A percentile compares a stretch with the other conserved stretches of the same genome.
Evolutionary conservation across 345 rosid genomes (phyloP).

Genomic region (Hibiscus syriacus): DNA sequence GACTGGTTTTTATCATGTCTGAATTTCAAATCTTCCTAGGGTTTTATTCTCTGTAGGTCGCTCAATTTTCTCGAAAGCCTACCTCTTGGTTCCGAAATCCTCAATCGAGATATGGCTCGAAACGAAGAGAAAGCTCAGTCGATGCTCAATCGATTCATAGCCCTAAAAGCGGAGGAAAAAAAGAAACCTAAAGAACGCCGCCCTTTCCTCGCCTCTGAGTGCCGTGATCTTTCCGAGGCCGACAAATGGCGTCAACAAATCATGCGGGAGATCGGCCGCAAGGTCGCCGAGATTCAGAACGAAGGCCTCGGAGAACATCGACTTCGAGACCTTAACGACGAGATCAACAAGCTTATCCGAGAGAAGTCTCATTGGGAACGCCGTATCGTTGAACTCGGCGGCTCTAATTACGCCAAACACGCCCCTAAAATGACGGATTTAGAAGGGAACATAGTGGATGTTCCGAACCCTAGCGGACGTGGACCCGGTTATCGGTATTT

Average conservation of each 20-base stretch:
- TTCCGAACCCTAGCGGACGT: constrained; percentile 90
- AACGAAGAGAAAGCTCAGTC: constrained; percentile 98
- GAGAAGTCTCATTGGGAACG: constrained; percentile 91
- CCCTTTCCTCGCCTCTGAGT: constrained; percentile 78
- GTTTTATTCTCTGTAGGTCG: background rate
- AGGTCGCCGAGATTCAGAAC: constrained; percentile 89
- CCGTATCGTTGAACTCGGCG: constrained; percentile 80
- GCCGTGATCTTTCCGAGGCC: constrained; percentile 82
- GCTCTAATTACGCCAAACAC: constrained; percentile 60
- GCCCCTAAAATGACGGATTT: constrained; percentile 79
- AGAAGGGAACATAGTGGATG: constrained; percentile 83
- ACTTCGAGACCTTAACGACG: constrained; percentile 84
- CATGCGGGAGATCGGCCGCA: constrained; percentile 78
- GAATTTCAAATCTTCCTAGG: background rate
- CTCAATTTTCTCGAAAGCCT: background rate
- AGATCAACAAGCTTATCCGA: constrained; percentile 83
- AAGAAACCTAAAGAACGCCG: constrained; percentile 91
- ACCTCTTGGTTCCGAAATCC: background rate
- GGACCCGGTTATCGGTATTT: constrained; percentile 94
- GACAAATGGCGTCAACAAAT: constrained; percentile 96
- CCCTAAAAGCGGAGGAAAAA: constrained; percentile 67
- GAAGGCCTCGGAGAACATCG: constrained; percentile 93
- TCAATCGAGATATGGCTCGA: constrained; percentile 57
- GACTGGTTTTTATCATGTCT: too few species aligned
- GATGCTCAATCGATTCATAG: constrained; percentile 79